Percentiles rank a stretch among this genome's conserved stretches.
Conservation (phyloP, 1,284 basidiomycete genomes). For the Leccinum pachyderme region DNA sequence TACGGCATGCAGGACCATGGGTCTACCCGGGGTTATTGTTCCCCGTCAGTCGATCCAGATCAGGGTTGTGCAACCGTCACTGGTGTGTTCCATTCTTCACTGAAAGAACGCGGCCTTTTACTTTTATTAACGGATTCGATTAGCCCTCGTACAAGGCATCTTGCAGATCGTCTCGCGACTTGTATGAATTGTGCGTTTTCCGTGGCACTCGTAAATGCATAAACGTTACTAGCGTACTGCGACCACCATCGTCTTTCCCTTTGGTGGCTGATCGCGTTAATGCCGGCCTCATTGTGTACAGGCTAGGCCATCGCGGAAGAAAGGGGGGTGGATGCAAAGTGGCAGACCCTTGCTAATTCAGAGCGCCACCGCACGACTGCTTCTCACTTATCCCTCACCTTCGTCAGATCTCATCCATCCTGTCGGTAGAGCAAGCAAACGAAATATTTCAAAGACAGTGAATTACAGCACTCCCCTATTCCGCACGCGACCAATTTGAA, state of each 20-base stretch:
- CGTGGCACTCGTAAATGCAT: constrained; percentile 4
- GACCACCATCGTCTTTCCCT: constrained; percentile 2
- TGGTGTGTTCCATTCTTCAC: constrained; percentile 7
- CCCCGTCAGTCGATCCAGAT: neutral
- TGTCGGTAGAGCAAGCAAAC: constrained; percentile 2
- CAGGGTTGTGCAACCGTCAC: constrained; percentile 1
- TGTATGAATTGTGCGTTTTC: constrained; percentile 10
- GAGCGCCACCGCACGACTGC: neutral
- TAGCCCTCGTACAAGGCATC: neutral
- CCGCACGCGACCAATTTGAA: constrained; percentile 14
- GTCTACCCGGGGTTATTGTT: neutral
- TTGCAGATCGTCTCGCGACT: constrained; percentile 17
- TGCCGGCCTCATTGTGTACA: constrained; percentile 17
- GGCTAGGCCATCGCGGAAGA: constrained; percentile 8
- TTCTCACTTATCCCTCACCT: neutral
- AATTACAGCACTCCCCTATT: constrained; percentile 16
- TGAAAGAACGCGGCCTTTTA: constrained; percentile 1
- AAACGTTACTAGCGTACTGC: neutral
- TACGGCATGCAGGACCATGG: neutral
- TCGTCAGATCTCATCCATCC: constrained; percentile 1
- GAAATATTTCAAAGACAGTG: neutral
- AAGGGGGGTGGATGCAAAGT: constrained; percentile 4
- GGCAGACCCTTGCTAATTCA: constrained; percentile 6
- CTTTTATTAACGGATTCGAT: constrained; percentile 1
- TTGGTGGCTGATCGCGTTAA: constrained; percentile 7